These are phyloP conservation scores for Erythrophleum fordii DNA, from an alignment of 306 rosid genomes.

Conservation along the genomic window DNA sequence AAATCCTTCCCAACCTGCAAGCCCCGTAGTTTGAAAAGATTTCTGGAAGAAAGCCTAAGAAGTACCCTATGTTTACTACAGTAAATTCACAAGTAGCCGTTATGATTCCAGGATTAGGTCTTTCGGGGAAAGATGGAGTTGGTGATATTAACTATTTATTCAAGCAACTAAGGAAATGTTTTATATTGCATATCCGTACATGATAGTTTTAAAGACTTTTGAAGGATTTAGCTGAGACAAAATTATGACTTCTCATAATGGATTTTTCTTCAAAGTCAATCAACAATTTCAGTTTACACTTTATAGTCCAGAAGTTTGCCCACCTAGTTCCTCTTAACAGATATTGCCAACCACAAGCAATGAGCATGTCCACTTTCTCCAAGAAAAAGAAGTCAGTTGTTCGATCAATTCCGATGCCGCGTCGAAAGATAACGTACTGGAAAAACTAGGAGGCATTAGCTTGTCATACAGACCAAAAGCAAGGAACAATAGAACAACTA, in stretches of 20 bases:
- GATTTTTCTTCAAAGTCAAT: conserved; percentile 21
- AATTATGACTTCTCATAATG: conserved; percentile 26
- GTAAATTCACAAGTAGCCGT: conserved; percentile 19
- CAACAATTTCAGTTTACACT: conserved; percentile 11
- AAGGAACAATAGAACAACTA: conserved; percentile 20
- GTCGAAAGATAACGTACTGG: conserved; percentile 88
- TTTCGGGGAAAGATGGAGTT: conserved; percentile 11
- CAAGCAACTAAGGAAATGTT: conserved; percentile 34
- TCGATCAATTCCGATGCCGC: conserved; percentile 87
- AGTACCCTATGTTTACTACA: conserved; percentile 11
- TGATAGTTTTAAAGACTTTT: not conserved
- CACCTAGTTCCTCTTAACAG: conserved; percentile 67
- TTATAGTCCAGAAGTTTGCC: conserved; percentile 32
- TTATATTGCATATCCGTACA: not conserved
- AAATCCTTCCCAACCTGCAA: conserved; percentile 75
- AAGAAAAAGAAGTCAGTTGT: conserved; percentile 82
- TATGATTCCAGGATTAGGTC: not conserved
- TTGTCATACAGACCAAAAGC: conserved; percentile 23
- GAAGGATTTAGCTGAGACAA: conserved; percentile 14
- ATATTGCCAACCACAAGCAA: conserved; percentile 81
- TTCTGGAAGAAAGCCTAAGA: conserved; percentile 22
- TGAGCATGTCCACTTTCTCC: conserved; percentile 94
- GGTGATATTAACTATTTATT: not conserved
- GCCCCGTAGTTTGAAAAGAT: conserved; percentile 29
- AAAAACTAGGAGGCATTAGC: conserved; percentile 49